Percentiles rank a stretch among this genome's conserved stretches.
Evolutionary conservation across 805 yeast species (phyloP).

Genomic region (Kazachstania psychrophila): DNA sequence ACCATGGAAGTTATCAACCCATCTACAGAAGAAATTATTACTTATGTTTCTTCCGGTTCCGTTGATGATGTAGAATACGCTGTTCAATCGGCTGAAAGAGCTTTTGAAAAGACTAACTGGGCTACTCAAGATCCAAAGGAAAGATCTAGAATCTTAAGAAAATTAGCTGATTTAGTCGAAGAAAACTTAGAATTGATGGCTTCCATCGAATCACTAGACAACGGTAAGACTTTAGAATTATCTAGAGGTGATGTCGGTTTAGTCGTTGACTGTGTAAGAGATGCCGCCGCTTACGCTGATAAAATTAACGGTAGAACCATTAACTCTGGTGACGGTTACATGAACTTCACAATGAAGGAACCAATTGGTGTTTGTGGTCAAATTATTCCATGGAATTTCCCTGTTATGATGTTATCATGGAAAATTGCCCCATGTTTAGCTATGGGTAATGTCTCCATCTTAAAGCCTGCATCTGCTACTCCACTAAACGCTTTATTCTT

Average conservation of each 20-base stretch:
- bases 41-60: constrained; percentile 49
- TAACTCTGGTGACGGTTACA: constrained; percentile 53
- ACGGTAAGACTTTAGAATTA: constrained; percentile 63
- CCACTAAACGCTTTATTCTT: constrained; percentile 64
- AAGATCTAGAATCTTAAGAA: constrained; percentile 44
- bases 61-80: constrained; percentile 61
- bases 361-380: constrained; percentile 80
- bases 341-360: constrained; percentile 59
- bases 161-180: constrained; percentile 63
- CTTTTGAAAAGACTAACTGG: constrained; percentile 50
- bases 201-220: constrained; percentile 62
- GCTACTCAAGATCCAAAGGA: constrained; percentile 46
- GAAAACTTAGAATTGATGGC: constrained; percentile 54
- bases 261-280: constrained; percentile 55
- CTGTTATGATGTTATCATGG: constrained; percentile 72
- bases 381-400: constrained; percentile 82
- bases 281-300: constrained; percentile 67
- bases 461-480: constrained; percentile 72
- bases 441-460: constrained; percentile 63
- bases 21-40: constrained; percentile 52
- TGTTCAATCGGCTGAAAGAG: constrained; percentile 55
- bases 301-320: constrained; percentile 56
- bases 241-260: constrained; percentile 62
- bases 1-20: constrained; percentile 50
- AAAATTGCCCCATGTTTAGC: constrained; percentile 72